Base-by-base conservation (phyloP, 176 grass and related monocot genomes). In the Poa pratensis region DNA sequence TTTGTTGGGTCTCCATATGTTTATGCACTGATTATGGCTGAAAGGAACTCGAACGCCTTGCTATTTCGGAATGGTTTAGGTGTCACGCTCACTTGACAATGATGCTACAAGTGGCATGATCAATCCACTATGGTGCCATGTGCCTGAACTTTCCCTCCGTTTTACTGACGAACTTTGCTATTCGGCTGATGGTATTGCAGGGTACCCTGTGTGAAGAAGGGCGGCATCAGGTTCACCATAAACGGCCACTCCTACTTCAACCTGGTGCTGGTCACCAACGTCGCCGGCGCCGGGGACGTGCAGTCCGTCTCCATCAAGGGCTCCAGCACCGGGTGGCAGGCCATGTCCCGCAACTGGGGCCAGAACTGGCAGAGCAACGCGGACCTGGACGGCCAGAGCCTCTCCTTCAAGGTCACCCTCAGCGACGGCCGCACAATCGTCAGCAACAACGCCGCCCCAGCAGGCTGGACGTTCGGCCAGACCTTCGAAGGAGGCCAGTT, bases 361-460 rank as follows among this genome's bases (percentile, higher is more conserved):
- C 94, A 97, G 84, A 97, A 97, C 85, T 97, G 94, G 94, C 94
- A 97, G 91, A 97, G 94, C 90, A 97, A 97, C 88, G 73, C 88
- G 5, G n/a, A 92, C 40, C 90, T 97, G 16, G 86, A 94, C 40
- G 84, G 94, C 11, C 94, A 97, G 74, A 83, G 69, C 86, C 88
- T 97, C 37, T 97, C 94, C 70, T 96, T 96, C 91, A 85, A 88
- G 74, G 86, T 91, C 64, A 86, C 91, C 60, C 15, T 87, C 74
- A 96, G 91, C 84, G 91, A 96, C 75, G 94, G 94, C 76, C 88
- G 88, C 83, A 87, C 84, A 28, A 53, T 95, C 83, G 85, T 88
- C 27, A 92, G 87, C 89, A 76, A 88, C 82, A 26, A 63, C 75
- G 94, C 43, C 70, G 94, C 76, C 12, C 91, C 91, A 2, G 87